Base-by-base conservation (phyloP, 1,139 yeast genomes). In the Geotrichum europaeum region DNA sequence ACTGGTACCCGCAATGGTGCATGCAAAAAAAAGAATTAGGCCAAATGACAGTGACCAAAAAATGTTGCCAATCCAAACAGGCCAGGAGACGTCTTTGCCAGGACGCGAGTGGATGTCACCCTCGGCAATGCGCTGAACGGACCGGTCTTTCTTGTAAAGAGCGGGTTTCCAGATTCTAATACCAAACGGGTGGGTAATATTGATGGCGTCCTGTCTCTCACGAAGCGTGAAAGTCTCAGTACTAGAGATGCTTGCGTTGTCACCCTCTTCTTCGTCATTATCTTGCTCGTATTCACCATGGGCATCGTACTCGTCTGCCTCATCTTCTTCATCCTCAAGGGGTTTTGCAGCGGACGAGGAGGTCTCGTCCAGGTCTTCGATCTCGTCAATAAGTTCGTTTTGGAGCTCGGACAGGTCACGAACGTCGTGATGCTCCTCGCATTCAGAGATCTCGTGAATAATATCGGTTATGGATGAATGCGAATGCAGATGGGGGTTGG, bases 141-240 rank as follows among this genome's bases (percentile, higher is more conserved):
- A 89, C 68, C 99, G 84, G 63, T 83, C 83, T 73, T 94, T 94
- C 72, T 95, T 94, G 75, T 94, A 94, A 63, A 94, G 79, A 1
- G 99, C 97, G 0, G 99, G 99, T 71, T 94, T 94, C 99, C 99
- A 94, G 68, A 94, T 89, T 73, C 96, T 87, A 58, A 94, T 91
- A 80, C 99, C 99, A 71, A 94, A 94, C 0, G 99, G 99, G 76
- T 95, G 99, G 1, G 98, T 91, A 59, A 89, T 86, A 70, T 94
- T 94, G 72, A 94, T 95, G 4, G 99, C 99, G 66, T 89, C 92
- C 74, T 94, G 99, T 66, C 98, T 84, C 67, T 92, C 97, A 64
- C 94, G 80, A 62, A 94, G 79, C n/a, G 96, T 94, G 69, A 89
- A 85, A 0, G 96, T 87, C 70, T 91, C 97, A 24, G 71, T 70